A percentile compares a stretch with the other conserved stretches of the same genome.
These are phyloP conservation scores for Malassezia sympodialis DNA, from an alignment of 1,284 basidiomycete species.

Conservation along the genomic window DNA sequence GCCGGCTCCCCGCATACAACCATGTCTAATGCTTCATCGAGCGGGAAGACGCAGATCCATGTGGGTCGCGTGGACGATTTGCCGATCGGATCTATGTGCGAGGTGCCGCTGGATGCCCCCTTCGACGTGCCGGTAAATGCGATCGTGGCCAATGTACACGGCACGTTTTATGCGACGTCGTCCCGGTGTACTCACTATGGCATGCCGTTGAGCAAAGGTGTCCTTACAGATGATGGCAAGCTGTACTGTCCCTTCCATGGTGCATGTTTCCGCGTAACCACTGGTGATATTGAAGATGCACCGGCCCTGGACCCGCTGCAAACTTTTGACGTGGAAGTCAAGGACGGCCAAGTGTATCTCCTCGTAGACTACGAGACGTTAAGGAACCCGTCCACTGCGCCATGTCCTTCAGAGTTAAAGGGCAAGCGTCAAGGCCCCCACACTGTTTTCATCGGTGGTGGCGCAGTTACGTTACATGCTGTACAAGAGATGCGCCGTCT, in stretches of 20 bases:
- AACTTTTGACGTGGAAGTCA: conserved; percentile 61
- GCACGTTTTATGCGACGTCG: conserved; percentile 61
- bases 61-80: conserved; percentile 21
- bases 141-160: conserved; percentile 65
- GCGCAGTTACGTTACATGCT: conserved; percentile 67
- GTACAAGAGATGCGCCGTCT: conserved; percentile 75
- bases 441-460: conserved; percentile 76
- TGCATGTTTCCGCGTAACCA: conserved; percentile 71
- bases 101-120: conserved; percentile 63
- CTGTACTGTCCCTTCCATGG: conserved; percentile 81
- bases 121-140: conserved; percentile 56
- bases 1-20: neutral
- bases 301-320: conserved; percentile 77
- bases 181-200: conserved; percentile 84
- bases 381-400: conserved; percentile 50
- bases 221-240: conserved; percentile 66
- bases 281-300: conserved; percentile 64
- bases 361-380: conserved; percentile 61
- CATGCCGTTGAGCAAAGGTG: conserved; percentile 68
- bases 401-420: conserved; percentile 24
- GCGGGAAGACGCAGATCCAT: neutral
- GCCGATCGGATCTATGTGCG: conserved; percentile 51
- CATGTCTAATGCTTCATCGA: neutral
- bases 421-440: conserved; percentile 45
- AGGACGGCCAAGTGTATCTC: conserved; percentile 64